phyloP scores from a whole-genome alignment of 306 rosid species.

The Ammopiptanthus mongolicus region DNA sequence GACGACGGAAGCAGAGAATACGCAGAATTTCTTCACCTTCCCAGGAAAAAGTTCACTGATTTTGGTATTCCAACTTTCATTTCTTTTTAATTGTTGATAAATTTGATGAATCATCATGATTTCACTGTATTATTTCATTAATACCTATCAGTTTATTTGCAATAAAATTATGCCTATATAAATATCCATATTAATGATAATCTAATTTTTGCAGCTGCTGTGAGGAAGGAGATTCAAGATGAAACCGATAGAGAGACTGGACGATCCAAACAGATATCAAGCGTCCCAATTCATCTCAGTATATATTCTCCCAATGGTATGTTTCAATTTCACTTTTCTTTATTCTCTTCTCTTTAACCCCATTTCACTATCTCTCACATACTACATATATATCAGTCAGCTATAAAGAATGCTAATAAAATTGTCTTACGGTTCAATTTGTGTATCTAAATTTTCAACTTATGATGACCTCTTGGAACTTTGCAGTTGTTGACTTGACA shows the following conservation, averaged over 20 bases:
- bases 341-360: neutral
- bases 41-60: slow-evolving; percentile 69
- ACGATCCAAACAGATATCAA: slow-evolving; percentile 71
- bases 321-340: neutral
- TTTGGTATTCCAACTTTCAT: slow-evolving; percentile 36
- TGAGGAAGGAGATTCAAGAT: slow-evolving; percentile 91
- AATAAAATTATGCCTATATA: neutral
- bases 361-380: neutral
- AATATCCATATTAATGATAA: neutral
- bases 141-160: neutral
- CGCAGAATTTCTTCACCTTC: slow-evolving; percentile 85
- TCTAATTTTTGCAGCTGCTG: slow-evolving; percentile 60
- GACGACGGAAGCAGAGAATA: slow-evolving; percentile 84
- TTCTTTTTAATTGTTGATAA: too few species aligned
- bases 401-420: neutral
- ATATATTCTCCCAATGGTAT: slow-evolving; percentile 90
- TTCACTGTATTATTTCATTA: neutral
- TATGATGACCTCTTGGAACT: slow-evolving; percentile 14
- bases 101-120: neutral
- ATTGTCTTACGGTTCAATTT: neutral
- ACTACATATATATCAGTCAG: neutral
- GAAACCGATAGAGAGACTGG: slow-evolving; percentile 98
- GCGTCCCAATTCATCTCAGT: slow-evolving; percentile 92
- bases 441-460: neutral
- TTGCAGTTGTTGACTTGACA: slow-evolving; percentile 91